These are phyloP conservation scores for Stephania cephalantha DNA, from an alignment of 164 flowering plant species.

Conservation along the genomic window DNA sequence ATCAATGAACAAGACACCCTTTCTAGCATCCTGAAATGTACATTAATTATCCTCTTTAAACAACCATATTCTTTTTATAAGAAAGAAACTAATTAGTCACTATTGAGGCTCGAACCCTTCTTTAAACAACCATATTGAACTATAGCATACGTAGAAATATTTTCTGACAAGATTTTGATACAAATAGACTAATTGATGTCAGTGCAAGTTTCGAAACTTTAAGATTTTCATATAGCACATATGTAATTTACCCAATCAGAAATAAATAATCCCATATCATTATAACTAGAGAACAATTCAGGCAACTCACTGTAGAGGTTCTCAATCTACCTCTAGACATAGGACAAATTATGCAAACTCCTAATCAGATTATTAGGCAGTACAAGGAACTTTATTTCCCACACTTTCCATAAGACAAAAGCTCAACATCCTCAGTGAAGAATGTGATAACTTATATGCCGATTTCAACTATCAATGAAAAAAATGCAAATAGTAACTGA, in stretches of 20 bases:
- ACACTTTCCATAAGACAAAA: neutral
- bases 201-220: neutral
- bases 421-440: neutral
- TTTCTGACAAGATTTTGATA: neutral
- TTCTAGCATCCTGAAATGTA: constrained; percentile 59
- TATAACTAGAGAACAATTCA: neutral
- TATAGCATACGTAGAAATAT: neutral
- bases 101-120: no score
- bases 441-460: neutral
- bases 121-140: neutral
- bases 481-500: constrained; percentile 12
- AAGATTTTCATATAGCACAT: neutral
- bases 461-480: neutral
- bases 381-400: neutral
- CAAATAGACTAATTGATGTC: neutral
- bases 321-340: neutral
- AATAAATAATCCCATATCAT: neutral
- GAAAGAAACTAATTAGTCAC: no score
- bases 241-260: neutral
- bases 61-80: neutral
- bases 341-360: neutral
- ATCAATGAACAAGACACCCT: constrained; percentile 65
- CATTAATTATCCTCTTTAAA: constrained; percentile 6
- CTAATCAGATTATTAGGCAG: neutral
- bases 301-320: neutral